These are phyloP conservation scores for Pilatotrama ljubarskyi DNA, from an alignment of 768 basidiomycete genomes.

Conservation along the genomic window DNA sequence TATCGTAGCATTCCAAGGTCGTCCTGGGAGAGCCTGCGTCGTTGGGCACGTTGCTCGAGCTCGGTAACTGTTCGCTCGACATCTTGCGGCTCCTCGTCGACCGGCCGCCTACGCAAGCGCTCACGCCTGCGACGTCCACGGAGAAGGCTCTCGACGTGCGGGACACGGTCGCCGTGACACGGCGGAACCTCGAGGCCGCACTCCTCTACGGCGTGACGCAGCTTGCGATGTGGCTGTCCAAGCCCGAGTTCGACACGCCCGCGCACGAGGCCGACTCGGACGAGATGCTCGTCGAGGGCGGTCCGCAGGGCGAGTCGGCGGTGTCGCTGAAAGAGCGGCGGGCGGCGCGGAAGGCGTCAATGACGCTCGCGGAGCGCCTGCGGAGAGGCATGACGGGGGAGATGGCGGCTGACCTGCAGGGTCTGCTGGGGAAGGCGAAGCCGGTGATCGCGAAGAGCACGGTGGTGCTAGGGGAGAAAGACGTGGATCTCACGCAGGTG, in stretches of 20 bases:
- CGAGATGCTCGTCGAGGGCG: conserved; percentile 26
- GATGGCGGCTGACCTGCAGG: conserved; percentile 71
- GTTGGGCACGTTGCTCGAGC: conserved; percentile 83
- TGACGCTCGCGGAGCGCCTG: conserved; percentile 62
- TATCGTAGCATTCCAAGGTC: conserved; percentile 75
- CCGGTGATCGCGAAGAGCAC: conserved; percentile 63
- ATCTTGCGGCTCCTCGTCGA: conserved; percentile 66
- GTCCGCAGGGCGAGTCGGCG: not conserved
- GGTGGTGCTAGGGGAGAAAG: conserved; percentile 40
- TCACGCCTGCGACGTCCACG: conserved; percentile 39
- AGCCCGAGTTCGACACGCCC: conserved; percentile 61
- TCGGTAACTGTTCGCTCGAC: conserved; percentile 77
- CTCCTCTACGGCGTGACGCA: conserved; percentile 75
- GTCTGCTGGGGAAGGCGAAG: conserved; percentile 63
- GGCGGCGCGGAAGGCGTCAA: conserved; percentile 42
- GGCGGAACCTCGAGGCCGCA: conserved; percentile 65
- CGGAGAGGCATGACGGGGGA: conserved; percentile 80
- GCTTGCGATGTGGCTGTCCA: conserved; percentile 75
- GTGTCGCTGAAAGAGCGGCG: conserved; percentile 40
- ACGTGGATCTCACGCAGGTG: conserved; percentile 60
- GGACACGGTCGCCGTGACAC: conserved; percentile 55
- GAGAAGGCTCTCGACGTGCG: conserved; percentile 53
- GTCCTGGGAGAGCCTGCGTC: conserved; percentile 82
- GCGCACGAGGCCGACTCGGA: conserved; percentile 48
- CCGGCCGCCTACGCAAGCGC: conserved; percentile 57